phyloP scores from a whole-genome alignment of 106 monocot genomes.

The Narthecium ossifragum region DNA sequence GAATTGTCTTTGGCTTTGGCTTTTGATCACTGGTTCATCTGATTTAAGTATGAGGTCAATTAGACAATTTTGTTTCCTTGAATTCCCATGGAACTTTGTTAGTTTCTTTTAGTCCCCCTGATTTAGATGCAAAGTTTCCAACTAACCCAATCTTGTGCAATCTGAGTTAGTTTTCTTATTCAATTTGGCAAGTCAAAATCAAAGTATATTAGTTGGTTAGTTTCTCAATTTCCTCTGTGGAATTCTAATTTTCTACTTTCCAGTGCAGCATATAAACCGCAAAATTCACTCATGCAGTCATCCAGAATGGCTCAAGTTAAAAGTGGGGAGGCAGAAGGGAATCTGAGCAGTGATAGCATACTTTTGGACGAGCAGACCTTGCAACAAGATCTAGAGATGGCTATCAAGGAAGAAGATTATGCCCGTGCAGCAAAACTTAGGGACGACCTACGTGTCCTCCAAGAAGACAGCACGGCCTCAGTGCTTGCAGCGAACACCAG shows the following conservation, averaged over 20 bases:
- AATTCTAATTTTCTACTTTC: constrained; percentile 12
- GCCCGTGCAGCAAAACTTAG: constrained; percentile 72
- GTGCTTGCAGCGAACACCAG: constrained; percentile 64
- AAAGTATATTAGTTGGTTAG: too few species aligned
- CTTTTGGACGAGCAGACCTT: constrained; percentile 61
- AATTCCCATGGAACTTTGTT: too few species aligned
- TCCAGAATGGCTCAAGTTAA: constrained; percentile 30
- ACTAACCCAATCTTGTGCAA: too few species aligned
- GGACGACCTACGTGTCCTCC: constrained; percentile 57
- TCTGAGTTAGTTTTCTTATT: too few species aligned
- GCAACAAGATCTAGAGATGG: constrained; percentile 55
- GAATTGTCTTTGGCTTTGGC: too few species aligned
- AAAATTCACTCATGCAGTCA: neutral
- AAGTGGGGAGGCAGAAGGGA: constrained; percentile 54
- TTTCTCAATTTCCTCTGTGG: neutral
- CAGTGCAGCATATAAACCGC: constrained; percentile 35
- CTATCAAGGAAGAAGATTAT: constrained; percentile 87
- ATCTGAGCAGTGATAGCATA: constrained; percentile 27
- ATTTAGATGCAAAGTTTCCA: too few species aligned
- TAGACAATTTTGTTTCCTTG: too few species aligned
- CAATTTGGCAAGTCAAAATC: too few species aligned
- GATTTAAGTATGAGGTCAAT: too few species aligned
- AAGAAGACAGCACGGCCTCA: constrained; percentile 68
- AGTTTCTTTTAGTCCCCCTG: too few species aligned
- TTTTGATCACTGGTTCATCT: too few species aligned